These are phyloP conservation scores for Vicia sativa DNA, from an alignment of 306 rosid species.

Conservation along the genomic window DNA sequence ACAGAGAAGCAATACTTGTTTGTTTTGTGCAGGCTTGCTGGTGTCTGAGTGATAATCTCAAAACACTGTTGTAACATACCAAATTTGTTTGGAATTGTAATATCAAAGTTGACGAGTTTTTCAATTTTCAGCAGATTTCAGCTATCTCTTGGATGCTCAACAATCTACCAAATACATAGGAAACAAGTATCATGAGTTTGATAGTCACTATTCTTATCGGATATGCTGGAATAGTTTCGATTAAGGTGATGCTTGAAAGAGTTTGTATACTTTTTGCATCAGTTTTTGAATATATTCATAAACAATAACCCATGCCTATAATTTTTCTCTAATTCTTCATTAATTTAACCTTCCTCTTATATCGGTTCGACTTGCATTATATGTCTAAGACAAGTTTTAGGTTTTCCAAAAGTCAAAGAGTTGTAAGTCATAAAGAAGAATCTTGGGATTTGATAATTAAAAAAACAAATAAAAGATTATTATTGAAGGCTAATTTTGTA, in stretches of 20 bases:
- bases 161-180: background rate
- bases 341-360: background rate
- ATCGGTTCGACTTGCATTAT: background rate
- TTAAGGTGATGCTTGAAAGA: constrained; percentile 1
- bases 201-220: background rate
- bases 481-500: too few species aligned
- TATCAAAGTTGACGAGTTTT: background rate
- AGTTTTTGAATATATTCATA: background rate
- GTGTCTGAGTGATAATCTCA: background rate
- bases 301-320: background rate
- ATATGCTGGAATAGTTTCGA: background rate
- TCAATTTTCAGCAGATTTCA: background rate
- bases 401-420: background rate
- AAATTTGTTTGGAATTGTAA: background rate
- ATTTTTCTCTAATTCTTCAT: background rate
- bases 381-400: background rate
- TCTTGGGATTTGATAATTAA: background rate
- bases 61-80: background rate
- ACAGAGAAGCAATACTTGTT: background rate
- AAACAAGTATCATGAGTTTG: background rate
- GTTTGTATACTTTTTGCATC: background rate
- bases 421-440: background rate
- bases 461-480: background rate
- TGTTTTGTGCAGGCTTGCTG: background rate
- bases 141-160: background rate